These are phyloP conservation scores for Penicillium thymicola DNA, from an alignment of 2,329 filamentous ascomycete genomes.

Conservation along the genomic window DNA sequence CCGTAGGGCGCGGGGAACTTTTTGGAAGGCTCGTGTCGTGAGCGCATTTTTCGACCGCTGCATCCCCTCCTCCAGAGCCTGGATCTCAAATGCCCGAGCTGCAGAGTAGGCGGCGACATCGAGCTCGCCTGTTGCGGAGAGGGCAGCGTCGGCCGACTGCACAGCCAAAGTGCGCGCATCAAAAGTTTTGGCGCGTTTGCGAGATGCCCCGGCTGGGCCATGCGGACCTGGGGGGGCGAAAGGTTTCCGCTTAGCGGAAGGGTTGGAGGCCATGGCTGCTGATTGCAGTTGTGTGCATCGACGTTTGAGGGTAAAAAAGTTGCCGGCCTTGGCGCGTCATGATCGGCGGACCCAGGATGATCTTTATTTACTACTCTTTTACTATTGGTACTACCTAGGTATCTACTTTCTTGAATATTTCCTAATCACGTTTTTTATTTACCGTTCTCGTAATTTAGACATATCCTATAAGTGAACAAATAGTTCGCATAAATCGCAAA, in stretches of 20 bases:
- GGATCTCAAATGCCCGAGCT: slow-evolving; percentile 85
- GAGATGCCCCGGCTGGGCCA: slow-evolving; percentile 28
- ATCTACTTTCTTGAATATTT: neutral
- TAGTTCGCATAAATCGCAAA: neutral
- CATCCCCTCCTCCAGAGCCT: slow-evolving; percentile 79
- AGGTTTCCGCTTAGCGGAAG: slow-evolving; percentile 34
- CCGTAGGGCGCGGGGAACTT: slow-evolving; percentile 79
- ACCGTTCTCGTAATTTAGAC: neutral
- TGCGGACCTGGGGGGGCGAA: slow-evolving; percentile 15
- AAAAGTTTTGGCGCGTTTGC: slow-evolving; percentile 44
- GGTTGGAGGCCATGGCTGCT: slow-evolving; percentile 33
- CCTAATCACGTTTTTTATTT: neutral
- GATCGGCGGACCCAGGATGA: slow-evolving; percentile 16
- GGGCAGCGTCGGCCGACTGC: slow-evolving; percentile 45
- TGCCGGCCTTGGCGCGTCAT: slow-evolving; percentile 27
- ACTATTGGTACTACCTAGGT: neutral
- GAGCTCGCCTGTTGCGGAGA: slow-evolving; percentile 69
- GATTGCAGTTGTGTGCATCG: slow-evolving; percentile 10
- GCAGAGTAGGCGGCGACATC: slow-evolving; percentile 81
- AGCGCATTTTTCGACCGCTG: slow-evolving; percentile 63
- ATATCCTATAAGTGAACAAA: neutral
- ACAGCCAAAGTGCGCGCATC: slow-evolving; percentile 45
- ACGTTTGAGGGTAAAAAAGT: slow-evolving; percentile 16
- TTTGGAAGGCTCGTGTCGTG: slow-evolving; percentile 78
- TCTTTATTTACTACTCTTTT: neutral